Percentiles rank a stretch among this genome's conserved stretches.
phyloP scores from a whole-genome alignment of 306 rosid species.

The Sindora glabra region DNA sequence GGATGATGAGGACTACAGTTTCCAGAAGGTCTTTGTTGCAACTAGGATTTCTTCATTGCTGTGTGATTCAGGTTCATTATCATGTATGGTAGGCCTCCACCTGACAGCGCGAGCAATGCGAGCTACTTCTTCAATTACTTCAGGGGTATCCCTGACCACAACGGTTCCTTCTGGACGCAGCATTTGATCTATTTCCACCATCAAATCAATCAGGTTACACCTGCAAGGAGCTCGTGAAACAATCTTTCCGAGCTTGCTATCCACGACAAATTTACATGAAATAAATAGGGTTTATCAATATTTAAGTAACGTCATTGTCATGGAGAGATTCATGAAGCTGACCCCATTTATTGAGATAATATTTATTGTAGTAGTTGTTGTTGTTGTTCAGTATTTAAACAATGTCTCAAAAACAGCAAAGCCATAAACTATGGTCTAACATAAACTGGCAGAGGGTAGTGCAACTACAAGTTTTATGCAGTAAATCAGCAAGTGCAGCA shows the following conservation, averaged over 20 bases:
- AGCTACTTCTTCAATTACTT: slow-evolving; percentile 65
- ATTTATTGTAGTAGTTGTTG: too few species aligned
- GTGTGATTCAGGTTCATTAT: slow-evolving; percentile 69
- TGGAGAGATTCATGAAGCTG: too few species aligned
- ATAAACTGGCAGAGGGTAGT: neutral
- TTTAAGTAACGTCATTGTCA: too few species aligned
- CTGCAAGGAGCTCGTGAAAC: slow-evolving; percentile 29
- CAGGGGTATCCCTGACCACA: slow-evolving; percentile 72
- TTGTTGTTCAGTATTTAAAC: too few species aligned
- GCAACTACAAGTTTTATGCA: neutral
- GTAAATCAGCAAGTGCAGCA: neutral
- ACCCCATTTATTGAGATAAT: neutral
- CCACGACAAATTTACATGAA: neutral
- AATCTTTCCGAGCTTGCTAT: neutral
- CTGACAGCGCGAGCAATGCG: slow-evolving; percentile 64
- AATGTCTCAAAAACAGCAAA: neutral
- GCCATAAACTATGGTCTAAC: neutral
- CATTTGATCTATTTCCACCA: slow-evolving; percentile 90
- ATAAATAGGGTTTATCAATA: too few species aligned
- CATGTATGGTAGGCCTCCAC: slow-evolving; percentile 58
- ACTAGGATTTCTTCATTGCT: slow-evolving; percentile 73
- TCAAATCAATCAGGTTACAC: slow-evolving; percentile 86
- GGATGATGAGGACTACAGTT: slow-evolving; percentile 44
- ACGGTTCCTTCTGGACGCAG: slow-evolving; percentile 88
- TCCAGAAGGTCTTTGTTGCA: slow-evolving; percentile 74